Evolutionary conservation across 1,284 basidiomycete species (phyloP).

Genomic region (Cryptococcus sp.): DNA sequence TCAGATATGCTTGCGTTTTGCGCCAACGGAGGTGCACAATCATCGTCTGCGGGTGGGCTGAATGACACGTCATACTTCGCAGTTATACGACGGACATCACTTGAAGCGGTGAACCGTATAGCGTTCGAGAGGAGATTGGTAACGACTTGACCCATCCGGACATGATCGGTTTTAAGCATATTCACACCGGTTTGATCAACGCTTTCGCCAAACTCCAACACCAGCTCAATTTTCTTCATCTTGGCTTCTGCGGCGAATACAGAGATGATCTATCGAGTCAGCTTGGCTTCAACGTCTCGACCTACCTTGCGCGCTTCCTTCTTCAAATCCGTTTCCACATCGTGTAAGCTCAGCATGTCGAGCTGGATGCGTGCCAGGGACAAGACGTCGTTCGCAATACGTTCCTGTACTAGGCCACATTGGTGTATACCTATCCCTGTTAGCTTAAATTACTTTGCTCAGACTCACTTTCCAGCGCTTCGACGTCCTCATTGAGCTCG

Average conservation of each 20-base stretch:
- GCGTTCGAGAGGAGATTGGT: constrained; percentile 46
- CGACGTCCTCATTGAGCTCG: constrained; percentile 52
- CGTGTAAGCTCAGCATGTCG: constrained; percentile 43
- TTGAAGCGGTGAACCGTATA: constrained; percentile 39
- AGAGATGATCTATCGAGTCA: constrained; percentile 18
- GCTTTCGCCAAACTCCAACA: constrained; percentile 34
- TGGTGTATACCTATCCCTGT: constrained; percentile 31
- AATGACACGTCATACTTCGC: constrained; percentile 44
- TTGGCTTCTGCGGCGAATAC: constrained; percentile 46
- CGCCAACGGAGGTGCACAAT: constrained; percentile 33
- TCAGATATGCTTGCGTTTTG: constrained; percentile 15
- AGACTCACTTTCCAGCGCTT: constrained; percentile 42
- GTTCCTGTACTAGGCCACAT: constrained; percentile 54
- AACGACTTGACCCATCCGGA: constrained; percentile 50
- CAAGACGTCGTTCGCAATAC: constrained; percentile 55
- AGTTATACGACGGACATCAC: constrained; percentile 35
- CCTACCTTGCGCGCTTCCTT: constrained; percentile 46
- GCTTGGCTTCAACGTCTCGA: background rate
- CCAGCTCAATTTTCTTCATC: constrained; percentile 41
- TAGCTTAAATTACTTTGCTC: background rate
- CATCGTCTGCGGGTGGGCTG: constrained; percentile 33
- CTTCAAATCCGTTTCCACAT: constrained; percentile 50
- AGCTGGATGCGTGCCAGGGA: constrained; percentile 54
- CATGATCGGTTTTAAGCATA: constrained; percentile 49
- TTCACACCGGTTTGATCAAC: constrained; percentile 27